Evolutionary conservation across 148 eudicot genomes (phyloP), one percentile per base, ranked within the genome.

Genomic region (Camellia granthamiana): DNA sequence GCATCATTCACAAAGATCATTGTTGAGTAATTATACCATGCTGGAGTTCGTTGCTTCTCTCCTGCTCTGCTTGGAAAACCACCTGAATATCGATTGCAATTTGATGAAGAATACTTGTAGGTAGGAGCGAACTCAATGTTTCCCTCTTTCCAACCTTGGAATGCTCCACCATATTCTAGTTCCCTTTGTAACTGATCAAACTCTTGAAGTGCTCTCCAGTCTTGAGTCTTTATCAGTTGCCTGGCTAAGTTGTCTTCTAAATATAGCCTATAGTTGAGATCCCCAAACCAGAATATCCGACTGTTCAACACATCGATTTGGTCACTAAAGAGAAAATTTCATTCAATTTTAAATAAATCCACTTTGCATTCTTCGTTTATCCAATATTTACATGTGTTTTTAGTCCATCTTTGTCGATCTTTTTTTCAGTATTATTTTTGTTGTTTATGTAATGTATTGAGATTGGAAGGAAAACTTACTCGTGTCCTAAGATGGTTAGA

Each of bases 221-320:
- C 79, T 68, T 83, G 70, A 77, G 83, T 83, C 76, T 66, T 84
- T 83, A 90, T 86, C 18, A 90, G 86, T 78, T 87, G 77, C 74
- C 93, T 84, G 8, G 93, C 93, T 75, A 87, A 77, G 42, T 81
- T 70, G 82, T 89, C 89, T 83, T 87, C 89, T 72, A 87, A 63
- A 61, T 78, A 84, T 58, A 90, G 81, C 80, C 91, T 83, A 80
- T 90, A 90, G 81, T 89, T 90, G 75, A 90, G 93, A 87, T 90
- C 93, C 71, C 91, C 93, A 46, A 89, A 90, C 93, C 93, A 89
- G 77, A 90, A 90, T 87, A 90, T 89, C 78, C 73, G 90, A 75
- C 93, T 90, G 90, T 82, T 79, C 80, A 80, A 77, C 51, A 77
- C 6, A 82, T 63, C 55, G 5, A 42, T 10, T 41, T 18, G 7